phyloP scores from a whole-genome alignment of 2,329 filamentous ascomycete species.

The Ascomycota sp. region DNA sequence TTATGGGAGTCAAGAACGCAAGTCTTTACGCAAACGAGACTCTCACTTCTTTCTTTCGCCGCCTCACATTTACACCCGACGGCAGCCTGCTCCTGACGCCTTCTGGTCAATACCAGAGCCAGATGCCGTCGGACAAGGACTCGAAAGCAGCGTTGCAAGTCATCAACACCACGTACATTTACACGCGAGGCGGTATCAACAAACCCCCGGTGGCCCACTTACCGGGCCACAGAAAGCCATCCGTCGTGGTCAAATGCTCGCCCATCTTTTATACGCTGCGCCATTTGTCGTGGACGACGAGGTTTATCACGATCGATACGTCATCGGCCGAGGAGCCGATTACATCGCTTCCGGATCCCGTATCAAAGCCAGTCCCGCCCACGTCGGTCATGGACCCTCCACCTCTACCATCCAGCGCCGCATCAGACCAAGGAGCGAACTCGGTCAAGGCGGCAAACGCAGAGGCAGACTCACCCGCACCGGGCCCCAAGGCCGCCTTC shows the following conservation, averaged over 20 bases:
- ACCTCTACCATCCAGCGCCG: slow-evolving; percentile 34
- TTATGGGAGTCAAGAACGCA: slow-evolving; percentile 56
- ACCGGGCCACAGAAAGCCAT: slow-evolving; percentile 94
- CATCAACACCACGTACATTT: slow-evolving; percentile 95
- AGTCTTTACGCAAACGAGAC: slow-evolving; percentile 94
- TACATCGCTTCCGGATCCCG: slow-evolving; percentile 62
- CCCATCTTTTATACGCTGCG: slow-evolving; percentile 73
- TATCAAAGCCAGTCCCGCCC: slow-evolving; percentile 38
- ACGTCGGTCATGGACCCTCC: slow-evolving; percentile 66
- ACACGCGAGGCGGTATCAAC: slow-evolving; percentile 88
- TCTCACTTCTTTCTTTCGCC: slow-evolving; percentile 86
- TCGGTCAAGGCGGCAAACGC: slow-evolving; percentile 26
- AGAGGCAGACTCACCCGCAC: slow-evolving; percentile 27
- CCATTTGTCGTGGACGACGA: slow-evolving; percentile 46
- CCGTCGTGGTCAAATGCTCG: slow-evolving; percentile 86
- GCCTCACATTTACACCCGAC: slow-evolving; percentile 85
- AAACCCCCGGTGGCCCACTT: slow-evolving; percentile 89
- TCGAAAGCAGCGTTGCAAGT: slow-evolving; percentile 64
- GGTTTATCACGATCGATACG: slow-evolving; percentile 87
- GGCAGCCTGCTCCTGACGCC: slow-evolving; percentile 86
- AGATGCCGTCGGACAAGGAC: slow-evolving; percentile 44
- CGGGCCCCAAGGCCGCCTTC: slow-evolving; percentile 53
- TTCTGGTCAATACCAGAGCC: slow-evolving; percentile 81
- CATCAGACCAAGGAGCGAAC: slow-evolving; percentile 26
- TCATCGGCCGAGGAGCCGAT: slow-evolving; percentile 74